Evolutionary conservation across 2,329 filamentous ascomycete genomes (phyloP).

Genomic region (Fusarium scirpi): DNA sequence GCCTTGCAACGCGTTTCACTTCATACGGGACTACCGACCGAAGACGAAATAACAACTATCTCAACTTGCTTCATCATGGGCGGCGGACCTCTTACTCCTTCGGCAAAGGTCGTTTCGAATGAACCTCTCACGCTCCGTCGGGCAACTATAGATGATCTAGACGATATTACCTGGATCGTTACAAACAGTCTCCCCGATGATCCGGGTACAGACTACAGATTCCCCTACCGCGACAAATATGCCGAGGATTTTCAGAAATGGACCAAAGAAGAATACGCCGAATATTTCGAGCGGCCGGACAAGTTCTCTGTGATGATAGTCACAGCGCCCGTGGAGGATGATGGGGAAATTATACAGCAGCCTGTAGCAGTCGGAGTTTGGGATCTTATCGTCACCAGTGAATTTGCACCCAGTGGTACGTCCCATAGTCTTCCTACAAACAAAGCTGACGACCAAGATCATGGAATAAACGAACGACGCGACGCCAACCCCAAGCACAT

Average conservation of each 20-base stretch:
- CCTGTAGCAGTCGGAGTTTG: background rate
- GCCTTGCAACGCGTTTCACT: fast-evolving
- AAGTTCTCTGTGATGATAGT: background rate
- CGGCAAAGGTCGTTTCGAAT: background rate
- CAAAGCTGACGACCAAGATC: slow-evolving; percentile 2
- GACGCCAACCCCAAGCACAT: slow-evolving; percentile 10
- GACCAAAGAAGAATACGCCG: slow-evolving; percentile 19
- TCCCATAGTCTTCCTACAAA: fast-evolving
- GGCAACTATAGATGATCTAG: background rate
- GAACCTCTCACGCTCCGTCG: background rate
- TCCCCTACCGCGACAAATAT: background rate
- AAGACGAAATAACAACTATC: fast-evolving
- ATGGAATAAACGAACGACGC: slow-evolving; percentile 8
- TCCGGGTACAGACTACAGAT: background rate
- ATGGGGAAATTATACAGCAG: background rate
- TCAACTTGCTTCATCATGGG: background rate
- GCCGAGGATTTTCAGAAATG: slow-evolving; percentile 12
- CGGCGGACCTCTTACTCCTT: background rate
- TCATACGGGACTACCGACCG: background rate
- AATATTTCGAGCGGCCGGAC: slow-evolving; percentile 2
- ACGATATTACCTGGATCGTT: slow-evolving; percentile 2
- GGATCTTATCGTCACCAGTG: background rate
- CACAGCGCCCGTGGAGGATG: background rate
- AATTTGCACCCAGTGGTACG: slow-evolving; percentile 4
- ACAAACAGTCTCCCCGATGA: background rate